Percentiles rank a stretch among this genome's conserved stretches.
Evolutionary conservation across 371 early-diverging fungal genomes (phyloP).

Genomic region (Mortierella sp.): DNA sequence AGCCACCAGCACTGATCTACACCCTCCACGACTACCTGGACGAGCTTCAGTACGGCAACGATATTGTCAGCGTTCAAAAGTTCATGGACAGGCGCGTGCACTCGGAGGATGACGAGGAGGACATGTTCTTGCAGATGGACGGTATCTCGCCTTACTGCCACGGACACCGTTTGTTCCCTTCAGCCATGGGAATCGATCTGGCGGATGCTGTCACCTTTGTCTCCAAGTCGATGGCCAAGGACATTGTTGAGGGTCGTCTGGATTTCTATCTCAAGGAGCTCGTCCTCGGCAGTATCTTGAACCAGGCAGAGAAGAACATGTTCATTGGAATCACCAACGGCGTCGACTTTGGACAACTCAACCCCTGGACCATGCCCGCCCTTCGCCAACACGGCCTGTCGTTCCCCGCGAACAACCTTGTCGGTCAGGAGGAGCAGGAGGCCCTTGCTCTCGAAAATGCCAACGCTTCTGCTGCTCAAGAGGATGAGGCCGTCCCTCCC

Average conservation of each 20-base stretch:
- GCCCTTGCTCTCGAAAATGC: not conserved
- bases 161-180: constrained; percentile 68
- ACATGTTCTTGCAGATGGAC: constrained; percentile 53
- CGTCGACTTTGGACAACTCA: constrained; percentile 64
- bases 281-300: constrained; percentile 67
- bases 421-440: constrained; percentile 33
- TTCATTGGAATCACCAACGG: constrained; percentile 79
- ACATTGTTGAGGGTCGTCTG: constrained; percentile 70
- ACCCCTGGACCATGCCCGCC: constrained; percentile 66
- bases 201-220: constrained; percentile 74
- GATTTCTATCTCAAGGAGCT: constrained; percentile 75
- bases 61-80: constrained; percentile 63
- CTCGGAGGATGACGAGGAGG: constrained; percentile 47
- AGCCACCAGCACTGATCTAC: constrained; percentile 72
- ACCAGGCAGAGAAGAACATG: constrained; percentile 61
- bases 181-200: constrained; percentile 69
- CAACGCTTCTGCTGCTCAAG: not conserved
- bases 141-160: constrained; percentile 60
- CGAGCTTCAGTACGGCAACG: constrained; percentile 71
- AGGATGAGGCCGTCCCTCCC: constrained; percentile 1
- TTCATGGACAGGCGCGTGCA: constrained; percentile 60
- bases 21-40: constrained; percentile 77
- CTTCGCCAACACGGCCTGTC: constrained; percentile 56
- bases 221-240: constrained; percentile 69
- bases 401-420: constrained; percentile 60